phyloP scores from a whole-genome alignment of 2,329 filamentous ascomycete species.

The Apiospora kogelbergensis region DNA sequence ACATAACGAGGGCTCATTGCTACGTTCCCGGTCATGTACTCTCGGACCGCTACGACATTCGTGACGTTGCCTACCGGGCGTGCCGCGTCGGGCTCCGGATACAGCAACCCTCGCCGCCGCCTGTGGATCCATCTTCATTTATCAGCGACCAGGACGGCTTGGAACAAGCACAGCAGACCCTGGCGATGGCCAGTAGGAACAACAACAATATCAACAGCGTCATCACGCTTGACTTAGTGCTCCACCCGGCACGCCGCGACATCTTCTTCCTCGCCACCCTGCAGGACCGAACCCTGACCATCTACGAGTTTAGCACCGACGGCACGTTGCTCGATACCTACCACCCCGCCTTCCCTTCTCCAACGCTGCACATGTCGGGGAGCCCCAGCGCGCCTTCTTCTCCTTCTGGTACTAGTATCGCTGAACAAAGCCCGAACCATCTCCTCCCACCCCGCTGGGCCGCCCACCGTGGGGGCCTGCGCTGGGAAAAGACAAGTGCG shows the following conservation, averaged over 20 bases:
- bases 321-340: constrained; percentile 12
- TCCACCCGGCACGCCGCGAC: constrained; percentile 22
- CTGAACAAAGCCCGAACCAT: background rate
- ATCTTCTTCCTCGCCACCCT: constrained; percentile 29
- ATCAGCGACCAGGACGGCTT: constrained; percentile 5
- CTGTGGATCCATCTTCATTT: constrained; percentile 8
- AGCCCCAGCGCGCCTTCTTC: no score
- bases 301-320: constrained; percentile 24
- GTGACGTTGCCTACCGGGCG: background rate
- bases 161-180: constrained; percentile 19
- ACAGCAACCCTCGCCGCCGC: background rate
- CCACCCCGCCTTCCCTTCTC: constrained; percentile 21
- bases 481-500: constrained; percentile 30
- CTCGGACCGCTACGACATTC: background rate
- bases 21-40: constrained; percentile 12
- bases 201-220: constrained; percentile 10
- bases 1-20: constrained; percentile 3
- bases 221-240: constrained; percentile 29
- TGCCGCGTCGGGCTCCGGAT: background rate
- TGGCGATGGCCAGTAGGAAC: constrained; percentile 17
- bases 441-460: background rate
- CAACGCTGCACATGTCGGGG: constrained; percentile 11
- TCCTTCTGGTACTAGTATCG: constrained; percentile 15
- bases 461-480: constrained; percentile 18
- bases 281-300: constrained; percentile 19